Conservation (phyloP, 228 moss, liverwort and hornwort genomes). For the Sphagnum magellanicum region DNA sequence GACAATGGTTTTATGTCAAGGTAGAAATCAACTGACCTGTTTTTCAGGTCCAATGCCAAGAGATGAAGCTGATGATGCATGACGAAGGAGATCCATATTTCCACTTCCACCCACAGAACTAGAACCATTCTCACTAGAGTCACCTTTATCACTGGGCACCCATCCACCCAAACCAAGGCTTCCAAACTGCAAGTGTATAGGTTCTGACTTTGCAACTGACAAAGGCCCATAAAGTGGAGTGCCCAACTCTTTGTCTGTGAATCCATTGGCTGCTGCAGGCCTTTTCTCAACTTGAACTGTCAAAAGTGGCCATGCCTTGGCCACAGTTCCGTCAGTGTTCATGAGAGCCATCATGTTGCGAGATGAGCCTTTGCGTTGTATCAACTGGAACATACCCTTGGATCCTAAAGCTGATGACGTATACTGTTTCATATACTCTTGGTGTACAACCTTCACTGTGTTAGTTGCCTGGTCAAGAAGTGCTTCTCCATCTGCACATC, state of each 20-base stretch:
- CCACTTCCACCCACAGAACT: slow-evolving; percentile 43
- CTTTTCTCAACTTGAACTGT: slow-evolving; percentile 44
- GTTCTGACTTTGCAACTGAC: slow-evolving; percentile 62
- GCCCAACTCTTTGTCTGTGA: slow-evolving; percentile 57
- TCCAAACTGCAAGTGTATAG: slow-evolving; percentile 82
- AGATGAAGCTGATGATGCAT: slow-evolving; percentile 33
- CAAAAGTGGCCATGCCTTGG: slow-evolving; percentile 86
- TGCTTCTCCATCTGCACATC: slow-evolving; percentile 73
- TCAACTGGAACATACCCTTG: slow-evolving; percentile 94
- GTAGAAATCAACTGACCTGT: slow-evolving; percentile 32
- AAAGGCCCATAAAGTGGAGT: slow-evolving; percentile 83
- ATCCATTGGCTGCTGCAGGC: slow-evolving; percentile 24
- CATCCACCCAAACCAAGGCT: slow-evolving; percentile 83
- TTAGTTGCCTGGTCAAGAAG: slow-evolving; percentile 73
- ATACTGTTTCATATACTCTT: slow-evolving; percentile 84
- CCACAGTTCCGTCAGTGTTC: slow-evolving; percentile 84
- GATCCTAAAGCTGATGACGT: slow-evolving; percentile 87
- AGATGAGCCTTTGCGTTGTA: slow-evolving; percentile 89
- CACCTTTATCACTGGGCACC: slow-evolving; percentile 69
- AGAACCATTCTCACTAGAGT: slow-evolving; percentile 52
- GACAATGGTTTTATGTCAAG: too few species aligned
- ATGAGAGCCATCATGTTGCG: slow-evolving; percentile 86
- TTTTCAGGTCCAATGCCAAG: slow-evolving; percentile 52
- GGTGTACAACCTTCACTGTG: slow-evolving; percentile 88
- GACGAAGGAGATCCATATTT: slow-evolving; percentile 14